These are phyloP conservation scores for Xylaria sp. DNA, from an alignment of 2,329 filamentous ascomycete genomes.

Conservation along the genomic window DNA sequence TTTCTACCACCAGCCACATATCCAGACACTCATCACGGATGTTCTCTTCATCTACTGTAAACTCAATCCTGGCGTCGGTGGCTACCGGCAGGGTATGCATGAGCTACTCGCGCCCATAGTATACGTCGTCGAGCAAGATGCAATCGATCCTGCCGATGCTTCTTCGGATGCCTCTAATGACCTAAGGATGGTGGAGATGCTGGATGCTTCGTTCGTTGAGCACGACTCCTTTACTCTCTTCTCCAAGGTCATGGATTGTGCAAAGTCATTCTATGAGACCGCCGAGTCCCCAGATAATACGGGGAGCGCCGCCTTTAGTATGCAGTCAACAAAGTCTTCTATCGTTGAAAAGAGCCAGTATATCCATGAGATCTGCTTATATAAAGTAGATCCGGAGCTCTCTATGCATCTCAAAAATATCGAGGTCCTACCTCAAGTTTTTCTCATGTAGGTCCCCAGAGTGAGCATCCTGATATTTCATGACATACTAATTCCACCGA, in stretches of 20 bases:
- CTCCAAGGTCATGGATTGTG: slow-evolving; percentile 85
- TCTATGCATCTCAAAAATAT: slow-evolving; percentile 82
- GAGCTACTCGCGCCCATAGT: slow-evolving; percentile 91
- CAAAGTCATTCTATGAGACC: slow-evolving; percentile 87
- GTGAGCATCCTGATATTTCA: not conserved
- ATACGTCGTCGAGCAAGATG: slow-evolving; percentile 85
- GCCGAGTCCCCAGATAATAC: slow-evolving; percentile 54
- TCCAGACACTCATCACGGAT: slow-evolving; percentile 85
- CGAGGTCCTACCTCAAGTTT: slow-evolving; percentile 95
- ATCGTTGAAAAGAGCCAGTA: slow-evolving; percentile 88
- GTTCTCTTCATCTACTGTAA: slow-evolving; percentile 96
- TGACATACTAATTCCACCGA: slow-evolving; percentile 22
- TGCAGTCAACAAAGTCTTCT: slow-evolving; percentile 63
- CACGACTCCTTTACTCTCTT: slow-evolving; percentile 93
- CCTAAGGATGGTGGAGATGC: slow-evolving; percentile 69
- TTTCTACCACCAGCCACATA: slow-evolving; percentile 84
- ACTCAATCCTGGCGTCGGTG: slow-evolving; percentile 84
- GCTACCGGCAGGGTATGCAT: slow-evolving; percentile 98
- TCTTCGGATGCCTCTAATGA: slow-evolving; percentile 56
- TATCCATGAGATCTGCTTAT: slow-evolving; percentile 85
- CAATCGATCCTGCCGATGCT: slow-evolving; percentile 65
- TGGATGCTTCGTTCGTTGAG: slow-evolving; percentile 81
- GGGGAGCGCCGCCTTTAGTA: slow-evolving; percentile 44
- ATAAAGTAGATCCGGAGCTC: slow-evolving; percentile 83
- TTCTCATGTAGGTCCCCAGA: slow-evolving; percentile 77